A percentile compares a stretch with the other conserved stretches of the same genome.
Conservation (phyloP, 306 rosid genomes). For the Abrus pulchellus region DNA sequence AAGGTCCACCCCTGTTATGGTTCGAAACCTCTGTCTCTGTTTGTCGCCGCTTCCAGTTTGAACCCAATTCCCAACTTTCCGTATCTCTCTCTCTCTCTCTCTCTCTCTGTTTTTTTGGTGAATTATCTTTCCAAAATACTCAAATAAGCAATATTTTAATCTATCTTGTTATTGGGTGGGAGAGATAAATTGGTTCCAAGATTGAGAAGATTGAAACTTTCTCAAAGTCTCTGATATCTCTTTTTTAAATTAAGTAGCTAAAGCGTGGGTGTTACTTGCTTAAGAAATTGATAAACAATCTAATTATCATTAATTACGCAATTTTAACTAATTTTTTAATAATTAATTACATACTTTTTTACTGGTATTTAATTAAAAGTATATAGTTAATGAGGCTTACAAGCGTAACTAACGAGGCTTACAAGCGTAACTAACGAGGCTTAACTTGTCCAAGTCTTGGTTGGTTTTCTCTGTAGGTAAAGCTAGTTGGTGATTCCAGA, state of each 20-base stretch:
- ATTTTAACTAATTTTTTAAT: no score
- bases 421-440: neutral
- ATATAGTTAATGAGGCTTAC: no score
- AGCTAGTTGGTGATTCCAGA: conserved; percentile 68
- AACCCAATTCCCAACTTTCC: conserved; percentile 66
- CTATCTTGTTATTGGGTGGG: conserved; percentile 7
- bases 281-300: no score
- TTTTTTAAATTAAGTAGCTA: conserved; percentile 18
- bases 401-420: neutral
- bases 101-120: neutral
- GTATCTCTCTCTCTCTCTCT: conserved; percentile 45
- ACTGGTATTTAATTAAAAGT: no score
- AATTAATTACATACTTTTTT: no score
- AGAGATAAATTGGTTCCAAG: neutral
- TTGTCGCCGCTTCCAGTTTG: conserved; percentile 71
- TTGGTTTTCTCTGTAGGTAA: conserved; percentile 47
- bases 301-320: no score
- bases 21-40: conserved; percentile 74
- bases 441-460: neutral
- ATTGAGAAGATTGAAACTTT: neutral
- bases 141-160: neutral
- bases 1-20: conserved; percentile 63
- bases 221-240: conserved; percentile 5
- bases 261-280: neutral
- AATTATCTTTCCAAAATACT: neutral